Percentiles rank a stretch among this genome's conserved stretches.
Conservation (phyloP, 257 asterid species). For the Capsicum baccatum region DNA sequence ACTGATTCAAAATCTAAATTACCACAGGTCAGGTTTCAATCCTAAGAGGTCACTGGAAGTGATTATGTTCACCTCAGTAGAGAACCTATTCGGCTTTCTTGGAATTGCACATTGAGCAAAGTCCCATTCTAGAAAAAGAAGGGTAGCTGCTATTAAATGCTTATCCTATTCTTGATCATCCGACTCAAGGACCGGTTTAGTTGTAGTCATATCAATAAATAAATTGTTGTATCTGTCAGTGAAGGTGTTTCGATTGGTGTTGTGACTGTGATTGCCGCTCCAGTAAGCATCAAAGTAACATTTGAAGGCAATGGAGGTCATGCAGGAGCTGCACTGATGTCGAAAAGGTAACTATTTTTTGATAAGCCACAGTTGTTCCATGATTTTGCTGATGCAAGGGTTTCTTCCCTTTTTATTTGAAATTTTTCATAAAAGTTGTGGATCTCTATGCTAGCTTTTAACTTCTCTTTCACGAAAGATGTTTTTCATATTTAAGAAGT, state of each 20-base stretch:
- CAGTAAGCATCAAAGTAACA: slow-evolving; percentile 81
- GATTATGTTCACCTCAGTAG: slow-evolving; percentile 97
- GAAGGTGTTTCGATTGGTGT: slow-evolving; percentile 71
- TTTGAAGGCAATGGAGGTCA: slow-evolving; percentile 62
- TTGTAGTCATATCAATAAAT: background rate
- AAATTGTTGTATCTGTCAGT: slow-evolving; percentile 25
- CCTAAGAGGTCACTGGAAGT: slow-evolving; percentile 88
- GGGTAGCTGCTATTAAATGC: slow-evolving; percentile 45
- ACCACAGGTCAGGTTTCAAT: slow-evolving; percentile 74
- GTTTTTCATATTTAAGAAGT: no score
- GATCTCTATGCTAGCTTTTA: background rate
- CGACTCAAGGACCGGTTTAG: background rate
- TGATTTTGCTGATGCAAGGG: background rate
- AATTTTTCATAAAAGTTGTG: background rate
- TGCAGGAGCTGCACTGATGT: slow-evolving; percentile 97
- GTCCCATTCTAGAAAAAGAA: slow-evolving; percentile 94
- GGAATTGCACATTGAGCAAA: slow-evolving; percentile 97
- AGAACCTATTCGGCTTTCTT: slow-evolving; percentile 82
- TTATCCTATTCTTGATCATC: background rate
- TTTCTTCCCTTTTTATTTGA: background rate
- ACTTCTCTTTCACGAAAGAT: background rate
- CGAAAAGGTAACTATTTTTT: slow-evolving; percentile 54
- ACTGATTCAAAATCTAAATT: background rate
- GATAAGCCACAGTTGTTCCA: background rate
- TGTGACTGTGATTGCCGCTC: slow-evolving; percentile 98